Evolutionary conservation across 2,329 filamentous ascomycete species (phyloP).

Genomic region (Colletotrichum agaves): DNA sequence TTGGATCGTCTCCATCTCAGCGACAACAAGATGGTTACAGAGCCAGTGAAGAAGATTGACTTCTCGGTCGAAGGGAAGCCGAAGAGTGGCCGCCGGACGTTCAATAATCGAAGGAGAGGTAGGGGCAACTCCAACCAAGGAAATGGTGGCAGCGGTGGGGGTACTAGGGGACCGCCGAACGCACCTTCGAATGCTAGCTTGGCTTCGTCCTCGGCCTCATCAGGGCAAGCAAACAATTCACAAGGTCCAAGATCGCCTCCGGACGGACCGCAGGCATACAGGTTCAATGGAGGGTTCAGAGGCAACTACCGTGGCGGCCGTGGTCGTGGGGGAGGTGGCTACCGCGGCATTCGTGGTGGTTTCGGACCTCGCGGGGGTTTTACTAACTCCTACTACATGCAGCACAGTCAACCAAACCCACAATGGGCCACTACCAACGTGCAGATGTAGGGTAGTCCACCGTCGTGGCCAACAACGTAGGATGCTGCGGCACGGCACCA

Average conservation of each 20-base stretch:
- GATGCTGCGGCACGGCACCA: too few species aligned
- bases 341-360: constrained; percentile 3
- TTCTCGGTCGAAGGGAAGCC: constrained; percentile 68
- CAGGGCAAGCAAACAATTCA: not conserved
- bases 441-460: not conserved
- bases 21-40: constrained; percentile 72
- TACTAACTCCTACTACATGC: constrained; percentile 11
- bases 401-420: constrained; percentile 6
- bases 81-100: constrained; percentile 47
- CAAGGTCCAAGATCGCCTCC: constrained; percentile 2
- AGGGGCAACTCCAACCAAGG: constrained; percentile 28
- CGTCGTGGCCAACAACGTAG: too few species aligned
- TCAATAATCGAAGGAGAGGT: constrained; percentile 43
- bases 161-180: constrained; percentile 2
- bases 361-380: constrained; percentile 10
- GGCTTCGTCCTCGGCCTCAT: not conserved
- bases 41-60: constrained; percentile 73
- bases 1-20: constrained; percentile 66
- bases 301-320: constrained; percentile 19
- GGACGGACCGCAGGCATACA: constrained; percentile 23
- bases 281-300: constrained; percentile 18
- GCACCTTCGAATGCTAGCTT: not conserved
- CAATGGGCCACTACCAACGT: constrained; percentile 27
- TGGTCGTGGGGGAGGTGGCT: constrained; percentile 7
- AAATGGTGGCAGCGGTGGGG: not conserved